A percentile compares a stretch with the other conserved stretches of the same genome.
Conservation (phyloP, 306 rosid species). For the Biancaea sappan region DNA sequence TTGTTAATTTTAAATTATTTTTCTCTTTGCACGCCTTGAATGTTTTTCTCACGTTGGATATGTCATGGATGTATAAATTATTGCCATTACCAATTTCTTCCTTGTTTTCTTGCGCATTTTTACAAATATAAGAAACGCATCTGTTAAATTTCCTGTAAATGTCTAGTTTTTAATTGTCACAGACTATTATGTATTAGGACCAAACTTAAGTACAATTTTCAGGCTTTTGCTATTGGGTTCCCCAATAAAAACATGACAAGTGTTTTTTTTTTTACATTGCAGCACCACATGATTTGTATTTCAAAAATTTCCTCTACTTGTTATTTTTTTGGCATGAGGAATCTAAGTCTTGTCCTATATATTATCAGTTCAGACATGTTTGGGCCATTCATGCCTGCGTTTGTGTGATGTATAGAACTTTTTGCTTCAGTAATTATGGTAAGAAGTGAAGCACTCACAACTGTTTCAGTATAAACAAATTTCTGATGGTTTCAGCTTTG, state of each 20-base stretch:
- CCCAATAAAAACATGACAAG: too few relatives aligned
- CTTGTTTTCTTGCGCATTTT: constrained; percentile 3
- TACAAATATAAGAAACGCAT: constrained; percentile 3
- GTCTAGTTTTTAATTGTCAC: background rate
- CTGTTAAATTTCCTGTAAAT: constrained; percentile 17
- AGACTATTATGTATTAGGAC: constrained; percentile 5
- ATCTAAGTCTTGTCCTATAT: too few relatives aligned
- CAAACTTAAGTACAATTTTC: too few relatives aligned
- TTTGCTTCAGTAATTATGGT: constrained; percentile 3
- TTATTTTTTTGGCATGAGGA: too few relatives aligned
- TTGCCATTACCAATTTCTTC: constrained; percentile 6
- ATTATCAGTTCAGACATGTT: constrained; percentile 10
- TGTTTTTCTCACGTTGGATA: constrained; percentile 16
- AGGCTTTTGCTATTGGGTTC: too few relatives aligned
- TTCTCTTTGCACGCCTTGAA: constrained; percentile 13
- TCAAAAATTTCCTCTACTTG: too few relatives aligned
- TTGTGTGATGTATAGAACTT: background rate
- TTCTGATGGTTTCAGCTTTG: constrained; percentile 66
- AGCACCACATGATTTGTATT: too few relatives aligned
- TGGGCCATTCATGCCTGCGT: constrained; percentile 21
- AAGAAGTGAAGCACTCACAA: constrained; percentile 6
- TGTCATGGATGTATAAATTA: background rate
- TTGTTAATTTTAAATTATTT: constrained; percentile 22
- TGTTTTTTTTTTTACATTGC: too few relatives aligned
- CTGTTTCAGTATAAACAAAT: constrained; percentile 30